Conservation (phyloP, 805 yeast species). For the Cyberlindnera mississippiensis region DNA sequence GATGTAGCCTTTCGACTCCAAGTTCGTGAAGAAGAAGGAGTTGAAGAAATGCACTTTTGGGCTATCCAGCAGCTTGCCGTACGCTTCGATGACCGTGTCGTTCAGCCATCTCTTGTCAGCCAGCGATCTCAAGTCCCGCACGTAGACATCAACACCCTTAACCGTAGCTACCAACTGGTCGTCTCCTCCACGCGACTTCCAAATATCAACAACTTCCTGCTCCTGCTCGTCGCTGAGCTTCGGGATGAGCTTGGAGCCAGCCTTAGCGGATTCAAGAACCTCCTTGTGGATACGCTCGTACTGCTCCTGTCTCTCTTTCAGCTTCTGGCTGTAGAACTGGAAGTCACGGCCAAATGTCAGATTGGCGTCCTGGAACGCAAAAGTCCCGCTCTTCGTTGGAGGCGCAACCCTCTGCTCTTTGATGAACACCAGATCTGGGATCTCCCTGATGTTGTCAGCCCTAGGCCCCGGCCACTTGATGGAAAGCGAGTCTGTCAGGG, state of each 20-base stretch:
- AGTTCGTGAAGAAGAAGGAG: conserved; percentile 80
- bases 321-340: conserved; percentile 40
- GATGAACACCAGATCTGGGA: conserved; percentile 16
- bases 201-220: conserved; percentile 25
- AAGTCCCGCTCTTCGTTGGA: conserved; percentile 11
- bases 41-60: conserved; percentile 64
- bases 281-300: conserved; percentile 34
- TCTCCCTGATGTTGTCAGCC: conserved; percentile 1
- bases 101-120: conserved; percentile 78
- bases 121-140: conserved; percentile 68
- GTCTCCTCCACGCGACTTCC: conserved; percentile 26
- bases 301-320: conserved; percentile 38
- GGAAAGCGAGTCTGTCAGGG: too few species aligned
- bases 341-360: conserved; percentile 33
- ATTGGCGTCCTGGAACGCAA: conserved; percentile 24
- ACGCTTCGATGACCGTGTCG: conserved; percentile 86
- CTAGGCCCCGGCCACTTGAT: too few species aligned
- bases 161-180: conserved; percentile 28
- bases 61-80: conserved; percentile 40
- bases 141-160: conserved; percentile 53
- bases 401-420: conserved; percentile 19
- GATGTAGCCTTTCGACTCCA: conserved; percentile 67
- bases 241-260: conserved; percentile 26
- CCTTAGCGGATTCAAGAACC: conserved; percentile 30
- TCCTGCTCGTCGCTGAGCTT: conserved; percentile 23